Evolutionary conservation across 805 yeast species (phyloP).

Genomic region (Yamadazyma sp.): DNA sequence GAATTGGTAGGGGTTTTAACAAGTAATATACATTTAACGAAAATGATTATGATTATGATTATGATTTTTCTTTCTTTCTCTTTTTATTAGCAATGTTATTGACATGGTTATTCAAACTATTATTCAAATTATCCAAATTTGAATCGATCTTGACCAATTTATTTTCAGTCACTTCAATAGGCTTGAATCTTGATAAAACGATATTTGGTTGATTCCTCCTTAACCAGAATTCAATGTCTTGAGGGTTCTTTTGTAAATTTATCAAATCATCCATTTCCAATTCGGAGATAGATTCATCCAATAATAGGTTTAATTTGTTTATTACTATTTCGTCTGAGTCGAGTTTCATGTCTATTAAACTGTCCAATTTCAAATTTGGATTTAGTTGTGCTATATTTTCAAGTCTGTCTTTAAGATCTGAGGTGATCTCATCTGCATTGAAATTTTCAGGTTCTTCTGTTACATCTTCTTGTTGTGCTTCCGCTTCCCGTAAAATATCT

Average conservation of each 20-base stretch:
- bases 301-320: conserved; percentile 22
- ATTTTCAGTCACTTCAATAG: conserved; percentile 22
- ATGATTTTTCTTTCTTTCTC: conserved; percentile 8
- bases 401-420: conserved; percentile 15
- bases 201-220: conserved; percentile 34
- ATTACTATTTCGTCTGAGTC: conserved; percentile 6
- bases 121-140: conserved; percentile 12
- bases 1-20: too few species aligned
- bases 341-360: conserved; percentile 1
- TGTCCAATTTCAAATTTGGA: conserved; percentile 17
- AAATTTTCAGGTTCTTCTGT: background rate
- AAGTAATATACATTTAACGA: background rate
- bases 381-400: conserved; percentile 20
- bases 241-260: conserved; percentile 36
- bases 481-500: conserved; percentile 17
- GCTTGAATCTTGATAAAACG: conserved; percentile 33
- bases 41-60: background rate
- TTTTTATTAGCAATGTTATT: conserved; percentile 5
- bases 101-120: conserved; percentile 11
- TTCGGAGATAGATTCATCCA: conserved; percentile 38
- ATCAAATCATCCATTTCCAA: conserved; percentile 35
- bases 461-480: conserved; percentile 1
- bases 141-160: conserved; percentile 18
- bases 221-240: conserved; percentile 36
- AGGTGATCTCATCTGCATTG: conserved; percentile 13